These are phyloP conservation scores for Cyclanthera cordifolia DNA, from an alignment of 306 rosid genomes.

Conservation along the genomic window DNA sequence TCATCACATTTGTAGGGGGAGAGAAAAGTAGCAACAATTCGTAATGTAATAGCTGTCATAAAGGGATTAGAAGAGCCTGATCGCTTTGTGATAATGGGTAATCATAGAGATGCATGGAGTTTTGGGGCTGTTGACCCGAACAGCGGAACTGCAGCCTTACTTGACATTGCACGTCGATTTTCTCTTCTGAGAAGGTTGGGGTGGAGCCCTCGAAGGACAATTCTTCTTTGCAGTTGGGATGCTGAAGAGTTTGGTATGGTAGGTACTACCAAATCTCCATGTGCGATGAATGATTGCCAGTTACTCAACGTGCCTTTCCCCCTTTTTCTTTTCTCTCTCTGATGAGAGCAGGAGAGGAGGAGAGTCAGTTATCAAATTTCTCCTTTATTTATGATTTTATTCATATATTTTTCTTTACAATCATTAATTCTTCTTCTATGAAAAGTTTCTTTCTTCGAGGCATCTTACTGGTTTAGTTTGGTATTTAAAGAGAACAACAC, in stretches of 20 bases:
- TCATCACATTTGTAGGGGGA: slow-evolving; percentile 50
- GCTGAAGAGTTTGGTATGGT: slow-evolving; percentile 41
- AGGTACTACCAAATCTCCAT: slow-evolving; percentile 14
- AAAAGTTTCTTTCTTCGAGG: not conserved
- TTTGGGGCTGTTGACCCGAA: slow-evolving; percentile 94
- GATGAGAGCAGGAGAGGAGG: not conserved
- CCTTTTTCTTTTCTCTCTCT: not conserved
- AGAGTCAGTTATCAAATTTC: not conserved
- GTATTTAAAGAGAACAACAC: not conserved
- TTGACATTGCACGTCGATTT: slow-evolving; percentile 80
- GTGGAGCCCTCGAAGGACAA: slow-evolving; percentile 72
- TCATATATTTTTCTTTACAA: not conserved
- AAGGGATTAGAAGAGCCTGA: slow-evolving; percentile 78
- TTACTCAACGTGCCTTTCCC: not conserved
- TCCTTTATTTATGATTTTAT: not conserved
- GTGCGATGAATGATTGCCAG: not conserved
- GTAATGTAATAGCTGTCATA: slow-evolving; percentile 70
- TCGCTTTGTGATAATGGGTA: slow-evolving; percentile 83
- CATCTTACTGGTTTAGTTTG: not conserved
- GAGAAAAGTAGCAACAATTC: slow-evolving; percentile 50
- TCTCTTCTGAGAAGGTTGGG: slow-evolving; percentile 41
- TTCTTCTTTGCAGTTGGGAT: slow-evolving; percentile 38
- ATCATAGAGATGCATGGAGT: slow-evolving; percentile 97
- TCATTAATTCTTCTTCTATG: not conserved
- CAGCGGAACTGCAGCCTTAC: slow-evolving; percentile 90